Evolutionary conservation across 768 basidiomycete species (phyloP).

Genomic region (Mycena venus): DNA sequence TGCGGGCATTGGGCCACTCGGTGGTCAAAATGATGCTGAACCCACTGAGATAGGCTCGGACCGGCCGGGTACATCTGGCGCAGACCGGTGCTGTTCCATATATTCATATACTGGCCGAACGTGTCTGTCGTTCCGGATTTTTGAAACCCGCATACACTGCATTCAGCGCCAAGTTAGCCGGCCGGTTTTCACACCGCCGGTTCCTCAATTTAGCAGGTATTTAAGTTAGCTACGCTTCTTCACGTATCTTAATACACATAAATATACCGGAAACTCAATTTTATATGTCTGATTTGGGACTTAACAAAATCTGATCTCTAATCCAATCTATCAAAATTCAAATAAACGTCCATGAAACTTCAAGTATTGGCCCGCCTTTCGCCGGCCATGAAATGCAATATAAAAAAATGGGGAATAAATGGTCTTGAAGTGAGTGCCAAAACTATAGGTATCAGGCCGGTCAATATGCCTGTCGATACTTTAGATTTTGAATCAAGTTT

Average conservation of each 20-base stretch:
- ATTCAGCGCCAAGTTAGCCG: too few relatives aligned
- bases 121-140: neutral
- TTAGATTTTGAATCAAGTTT: conserved; percentile 13
- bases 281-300: conserved; percentile 12
- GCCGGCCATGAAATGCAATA: neutral
- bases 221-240: neutral
- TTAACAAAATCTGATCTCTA: conserved; percentile 5
- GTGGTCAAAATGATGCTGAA: neutral
- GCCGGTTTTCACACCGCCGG: conserved; percentile 12
- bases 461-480: conserved; percentile 10
- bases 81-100: neutral
- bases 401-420: conserved; percentile 2
- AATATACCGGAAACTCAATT: neutral
- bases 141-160: neutral
- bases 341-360: conserved; percentile 5
- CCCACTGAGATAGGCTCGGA: neutral
- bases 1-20: neutral
- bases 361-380: conserved; percentile 2
- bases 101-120: neutral
- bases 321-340: conserved; percentile 19
- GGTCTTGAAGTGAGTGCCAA: neutral
- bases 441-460: neutral
- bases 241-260: conserved; percentile 2
- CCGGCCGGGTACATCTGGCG: neutral
- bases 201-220: conserved; percentile 8